phyloP scores from a whole-genome alignment of 495 filamentous ascomycete genomes.

The Sphaerosporella brunnea region DNA sequence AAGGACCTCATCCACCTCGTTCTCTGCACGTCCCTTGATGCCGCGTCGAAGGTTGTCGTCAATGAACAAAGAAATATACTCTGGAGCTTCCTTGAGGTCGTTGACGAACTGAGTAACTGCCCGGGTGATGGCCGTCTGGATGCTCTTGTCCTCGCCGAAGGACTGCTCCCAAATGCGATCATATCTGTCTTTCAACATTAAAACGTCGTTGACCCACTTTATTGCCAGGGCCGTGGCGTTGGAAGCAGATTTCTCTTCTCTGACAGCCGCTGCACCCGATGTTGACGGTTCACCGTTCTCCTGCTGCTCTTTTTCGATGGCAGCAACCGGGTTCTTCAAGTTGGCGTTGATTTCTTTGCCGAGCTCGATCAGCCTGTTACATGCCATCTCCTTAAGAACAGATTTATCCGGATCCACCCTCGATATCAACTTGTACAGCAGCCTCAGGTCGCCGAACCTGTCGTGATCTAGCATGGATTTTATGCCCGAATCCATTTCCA shows the following conservation, averaged over 20 bases:
- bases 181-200: constrained; percentile 75
- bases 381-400: constrained; percentile 49
- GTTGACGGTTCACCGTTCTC: constrained; percentile 15
- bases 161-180: constrained; percentile 53
- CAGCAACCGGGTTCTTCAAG: constrained; percentile 16
- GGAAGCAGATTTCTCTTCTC: constrained; percentile 33
- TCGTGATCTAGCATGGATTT: constrained; percentile 85
- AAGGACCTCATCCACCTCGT: constrained; percentile 67
- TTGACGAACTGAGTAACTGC: constrained; percentile 90
- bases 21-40: constrained; percentile 79
- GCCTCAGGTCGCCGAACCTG: constrained; percentile 50
- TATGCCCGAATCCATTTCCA: constrained; percentile 72
- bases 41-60: constrained; percentile 92
- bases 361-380: constrained; percentile 57
- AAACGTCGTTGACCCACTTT: constrained; percentile 85
- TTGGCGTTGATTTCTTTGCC: constrained; percentile 61
- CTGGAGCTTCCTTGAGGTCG: constrained; percentile 57
- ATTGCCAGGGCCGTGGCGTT: constrained; percentile 66
- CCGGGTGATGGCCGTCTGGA: constrained; percentile 64
- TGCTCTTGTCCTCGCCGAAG: constrained; percentile 53
- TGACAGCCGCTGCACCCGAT: constrained; percentile 18
- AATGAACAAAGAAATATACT: constrained; percentile 91
- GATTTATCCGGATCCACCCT: constrained; percentile 61
- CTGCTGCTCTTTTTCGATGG: constrained; percentile 15
- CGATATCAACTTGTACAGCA: constrained; percentile 59